Percentiles rank a stretch among this genome's conserved stretches.
Conservation (phyloP, 2,329 filamentous ascomycete genomes). For the Pseudogymnoascus sp. region DNA sequence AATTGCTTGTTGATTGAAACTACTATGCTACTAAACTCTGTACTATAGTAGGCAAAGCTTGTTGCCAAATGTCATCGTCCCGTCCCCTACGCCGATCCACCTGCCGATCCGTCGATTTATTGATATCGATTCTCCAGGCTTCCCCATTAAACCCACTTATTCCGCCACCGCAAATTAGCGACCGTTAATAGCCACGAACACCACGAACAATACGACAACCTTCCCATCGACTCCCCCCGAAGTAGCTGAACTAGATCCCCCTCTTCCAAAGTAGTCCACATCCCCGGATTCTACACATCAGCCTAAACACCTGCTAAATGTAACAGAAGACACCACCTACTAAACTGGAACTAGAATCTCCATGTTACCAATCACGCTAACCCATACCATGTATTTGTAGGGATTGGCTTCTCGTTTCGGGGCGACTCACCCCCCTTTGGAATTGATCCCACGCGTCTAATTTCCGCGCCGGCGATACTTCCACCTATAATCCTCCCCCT, state of each 20-base stretch:
- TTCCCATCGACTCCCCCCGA: background rate
- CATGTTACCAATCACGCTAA: background rate
- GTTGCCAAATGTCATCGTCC: background rate
- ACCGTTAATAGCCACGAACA: background rate
- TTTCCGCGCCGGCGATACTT: background rate
- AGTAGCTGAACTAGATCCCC: background rate
- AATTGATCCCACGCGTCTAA: background rate
- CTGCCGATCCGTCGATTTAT: background rate
- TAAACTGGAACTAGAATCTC: background rate
- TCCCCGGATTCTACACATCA: conserved; percentile 1
- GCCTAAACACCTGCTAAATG: conserved; percentile 3
- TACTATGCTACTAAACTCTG: background rate
- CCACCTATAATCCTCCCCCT: background rate
- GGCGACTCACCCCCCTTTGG: background rate
- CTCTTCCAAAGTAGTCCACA: background rate
- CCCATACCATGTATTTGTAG: background rate
- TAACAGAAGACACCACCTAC: background rate
- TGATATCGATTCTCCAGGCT: background rate
- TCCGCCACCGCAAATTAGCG: conserved; percentile 5
- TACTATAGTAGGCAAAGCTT: background rate
- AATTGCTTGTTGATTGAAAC: background rate
- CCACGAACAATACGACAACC: background rate
- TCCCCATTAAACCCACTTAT: background rate
- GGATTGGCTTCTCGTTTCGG: background rate
- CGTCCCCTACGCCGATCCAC: background rate